Evolutionary conservation across 2,329 filamentous ascomycete genomes (phyloP).

Genomic region (Fusarium equiseti): DNA sequence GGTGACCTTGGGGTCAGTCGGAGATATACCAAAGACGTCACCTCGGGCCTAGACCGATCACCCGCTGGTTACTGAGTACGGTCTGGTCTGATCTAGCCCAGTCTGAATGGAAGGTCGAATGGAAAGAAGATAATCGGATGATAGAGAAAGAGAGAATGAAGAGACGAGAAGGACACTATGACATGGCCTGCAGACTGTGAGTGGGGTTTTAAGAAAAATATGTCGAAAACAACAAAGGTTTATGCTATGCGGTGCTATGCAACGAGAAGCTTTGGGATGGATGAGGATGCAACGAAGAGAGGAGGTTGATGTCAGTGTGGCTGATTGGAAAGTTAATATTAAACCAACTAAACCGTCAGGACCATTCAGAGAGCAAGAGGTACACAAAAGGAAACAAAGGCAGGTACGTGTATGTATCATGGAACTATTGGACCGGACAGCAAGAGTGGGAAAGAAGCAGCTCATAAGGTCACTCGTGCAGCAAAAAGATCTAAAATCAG

Average conservation of each 20-base stretch:
- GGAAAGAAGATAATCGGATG: conserved; percentile 3
- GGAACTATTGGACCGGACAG: neutral
- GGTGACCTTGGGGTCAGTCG: conserved; percentile 39
- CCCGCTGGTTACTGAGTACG: conserved; percentile 5
- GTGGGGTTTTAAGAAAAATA: conserved; percentile 15
- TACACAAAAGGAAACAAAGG: conserved; percentile 10
- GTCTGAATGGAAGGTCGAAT: conserved; percentile 6
- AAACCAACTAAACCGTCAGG: neutral
- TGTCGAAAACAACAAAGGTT: conserved; percentile 5
- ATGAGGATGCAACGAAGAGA: conserved; percentile 7
- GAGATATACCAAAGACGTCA: conserved; percentile 45
- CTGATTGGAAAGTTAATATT: conserved; percentile 21
- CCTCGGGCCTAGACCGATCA: conserved; percentile 36
- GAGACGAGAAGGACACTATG: conserved; percentile 5
- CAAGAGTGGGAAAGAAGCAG: conserved; percentile 19
- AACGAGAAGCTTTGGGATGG: conserved; percentile 14
- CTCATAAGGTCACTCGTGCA: conserved; percentile 32
- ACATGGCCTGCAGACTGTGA: conserved; percentile 3
- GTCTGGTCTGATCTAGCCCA: neutral
- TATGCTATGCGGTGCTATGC: conserved; percentile 20
- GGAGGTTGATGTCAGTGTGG: conserved; percentile 37
- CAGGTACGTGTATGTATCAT: neutral
- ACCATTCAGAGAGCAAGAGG: conserved; percentile 2
- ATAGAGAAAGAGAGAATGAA: neutral
- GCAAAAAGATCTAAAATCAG: neutral